Base-by-base conservation (phyloP, 2,329 filamentous ascomycete genomes). In the Penicillium sp. region DNA sequence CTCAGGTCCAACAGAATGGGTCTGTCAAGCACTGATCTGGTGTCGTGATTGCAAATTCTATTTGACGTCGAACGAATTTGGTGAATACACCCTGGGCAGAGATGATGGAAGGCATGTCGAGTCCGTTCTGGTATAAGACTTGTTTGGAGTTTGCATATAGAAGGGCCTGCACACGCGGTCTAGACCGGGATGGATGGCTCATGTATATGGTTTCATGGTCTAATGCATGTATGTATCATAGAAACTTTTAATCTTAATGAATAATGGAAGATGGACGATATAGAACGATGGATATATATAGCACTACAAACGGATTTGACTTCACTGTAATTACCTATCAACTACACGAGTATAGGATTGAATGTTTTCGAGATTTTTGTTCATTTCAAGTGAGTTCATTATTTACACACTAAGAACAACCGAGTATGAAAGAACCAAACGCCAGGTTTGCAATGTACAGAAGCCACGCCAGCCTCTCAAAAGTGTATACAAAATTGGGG, bases 381-480 rank as follows among this genome's bases (percentile, higher is more conserved):
- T 46, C 50, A 53, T 53, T 53, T 55, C 22, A 47, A 55, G 45
- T 49, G 45, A 49, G 48, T 50, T 51, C 45, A 53, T 39, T 57
- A 55, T 59, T 29, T 59, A 53, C 53, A 54, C 53, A 48, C 29
- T 54, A 55, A 45, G 46, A 24, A 49, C 26, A 49, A 26, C 52
- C 50, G 21, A 52, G 52, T 22, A 48, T 52, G 48, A 41, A 41
- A 41, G 19, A 19, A 52, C 31, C 48, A 33, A 59, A 52, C 57
- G 57, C 55, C 49, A 37, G 39, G 41, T 33, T 56, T 50, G 45
- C 52, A 46, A 57, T 57, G 48, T 52, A 57, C 39, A 35, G 35
- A 55, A 57, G 55, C 54, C 41, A 53, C 50, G 43, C 50, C 50
- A 53, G 50, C 50, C 29, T 45, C 50, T 53, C 41, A 33, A 16